Base-by-base conservation (phyloP, 768 basidiomycete genomes). In the Cystobasidium onofrii region DNA sequence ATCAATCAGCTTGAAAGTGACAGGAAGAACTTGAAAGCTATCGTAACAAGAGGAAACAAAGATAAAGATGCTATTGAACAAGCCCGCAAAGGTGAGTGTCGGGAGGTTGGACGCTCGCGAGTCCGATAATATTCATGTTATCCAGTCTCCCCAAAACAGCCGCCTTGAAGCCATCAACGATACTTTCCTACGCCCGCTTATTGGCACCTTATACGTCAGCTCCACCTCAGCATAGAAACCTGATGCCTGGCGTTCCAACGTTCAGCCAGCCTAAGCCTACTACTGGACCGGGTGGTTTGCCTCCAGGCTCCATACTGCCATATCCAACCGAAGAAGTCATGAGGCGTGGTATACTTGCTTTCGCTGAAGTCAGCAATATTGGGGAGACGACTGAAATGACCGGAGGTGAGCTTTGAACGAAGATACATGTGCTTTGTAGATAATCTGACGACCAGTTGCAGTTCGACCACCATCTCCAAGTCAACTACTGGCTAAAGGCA, bases 311-410 rank as follows among this genome's bases (percentile, higher is more conserved):
- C 31, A 76, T 78, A 23, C 77, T 76, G 36, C 77, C 77, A 25
- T 78, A 77, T 52, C 77, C 77, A 34, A 78, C 76, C 17, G 77
- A 78, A 69, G 75, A 73, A 12, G 64, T 63, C 23, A 78, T 78
- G 77, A 57, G 77, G 17, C 43, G 74, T 7, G 77, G 77, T 3
- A 17, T 75, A 41, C 64, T 78, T 44, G 76, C 76, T 36, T 78
- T 78, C 25, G 74, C 65, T 0, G 41, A 62, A 15, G 41, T 67
- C 12, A 72, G 64, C 20, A 70, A 34, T 18, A 9, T 78, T 7
- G 77, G 77, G 7, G 66, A 75, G 62, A 78, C 75, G 36, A 66
- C 55, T 1, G 75, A 76, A 20, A 74, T 77, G 13, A 71, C 69
- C 17, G 77, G 77, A 34, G 73, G 76, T 73, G 62, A 15, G 74